Percentiles rank a stretch among this genome's conserved stretches.
Conservation (phyloP, 2,329 filamentous ascomycete species). For the Xylariaceae sp. region DNA sequence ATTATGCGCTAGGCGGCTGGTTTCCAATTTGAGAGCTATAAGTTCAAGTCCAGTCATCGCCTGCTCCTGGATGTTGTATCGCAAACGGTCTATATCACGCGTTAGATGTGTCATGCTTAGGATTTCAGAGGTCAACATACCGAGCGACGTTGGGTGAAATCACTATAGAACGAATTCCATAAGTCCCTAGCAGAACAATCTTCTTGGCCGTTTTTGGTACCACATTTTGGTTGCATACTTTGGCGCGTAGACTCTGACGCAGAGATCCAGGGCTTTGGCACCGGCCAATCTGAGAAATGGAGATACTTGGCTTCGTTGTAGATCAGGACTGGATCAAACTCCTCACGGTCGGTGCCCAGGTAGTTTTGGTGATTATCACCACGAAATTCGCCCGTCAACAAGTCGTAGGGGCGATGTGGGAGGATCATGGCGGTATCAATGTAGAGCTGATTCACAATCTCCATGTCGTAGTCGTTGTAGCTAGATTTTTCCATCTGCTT, state of each 20-base stretch:
- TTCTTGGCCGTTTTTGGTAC: conserved; percentile 36
- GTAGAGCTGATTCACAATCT: conserved; percentile 69
- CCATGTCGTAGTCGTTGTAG: conserved; percentile 66
- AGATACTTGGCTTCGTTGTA: conserved; percentile 69
- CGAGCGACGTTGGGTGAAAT: conserved; percentile 41
- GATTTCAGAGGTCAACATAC: conserved; percentile 29
- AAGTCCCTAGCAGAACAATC: conserved; percentile 43
- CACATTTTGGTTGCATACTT: conserved; percentile 44
- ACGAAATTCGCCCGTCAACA: conserved; percentile 70
- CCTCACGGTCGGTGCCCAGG: conserved; percentile 48
- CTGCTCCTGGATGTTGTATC: conserved; percentile 21
- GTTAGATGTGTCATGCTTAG: conserved; percentile 13
- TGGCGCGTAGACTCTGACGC: conserved; percentile 37
- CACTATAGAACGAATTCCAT: conserved; percentile 46
- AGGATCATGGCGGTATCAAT: conserved; percentile 64
- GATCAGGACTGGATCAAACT: conserved; percentile 63
- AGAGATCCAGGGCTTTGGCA: conserved; percentile 64
- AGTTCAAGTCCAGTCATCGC: conserved; percentile 8
- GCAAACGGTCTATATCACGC: conserved; percentile 26
- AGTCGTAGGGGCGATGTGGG: conserved; percentile 67
- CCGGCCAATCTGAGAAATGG: conserved; percentile 75
- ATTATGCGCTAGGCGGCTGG: conserved; percentile 1
- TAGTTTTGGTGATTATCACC: conserved; percentile 54
- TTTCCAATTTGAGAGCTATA: conserved; percentile 14
- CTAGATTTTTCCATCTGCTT: conserved; percentile 43